Evolutionary conservation across 441 rosid genomes (phyloP), one percentile per base, ranked within the genome.

Genomic region (Hura crepitans): DNA sequence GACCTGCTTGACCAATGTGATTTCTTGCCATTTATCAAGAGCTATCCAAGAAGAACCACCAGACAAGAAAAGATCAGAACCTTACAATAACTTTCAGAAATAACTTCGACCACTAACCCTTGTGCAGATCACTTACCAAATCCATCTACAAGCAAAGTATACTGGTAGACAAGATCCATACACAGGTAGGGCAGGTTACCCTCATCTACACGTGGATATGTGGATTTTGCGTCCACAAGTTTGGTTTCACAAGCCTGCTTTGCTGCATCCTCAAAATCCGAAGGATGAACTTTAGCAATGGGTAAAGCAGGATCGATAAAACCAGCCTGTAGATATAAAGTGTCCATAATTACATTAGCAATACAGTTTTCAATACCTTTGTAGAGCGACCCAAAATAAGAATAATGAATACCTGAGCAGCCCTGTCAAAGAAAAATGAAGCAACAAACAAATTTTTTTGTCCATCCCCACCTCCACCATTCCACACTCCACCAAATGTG

Each of bases 391-490:
- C 9, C 37, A 56, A 49, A 35, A n/a, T 12, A 42, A 15, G 56
- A 53, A 69, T 49, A 47, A 61, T 66, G 51, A 53, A 53, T 84
- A 95, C 98, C 99, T 92, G 91, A 39, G 97, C 97, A 74, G 99
- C 99, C 78, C 97, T 82, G 83, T 95, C 99, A 66, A 82, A 95
- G 89, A 92, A 95, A 77, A 95, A 95, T 0, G 99, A 95, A 50
- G 98, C 98, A 13, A 92, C 95, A 67, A 95, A 90, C 70, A 92
- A 77, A 54, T 89, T 86, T 79, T 87, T 92, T 68, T 90, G 96
- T 65, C 99, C 99, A 83, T 90, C 97, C 63, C 99, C 97, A 14
- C 97, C 97, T 66, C 99, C 99, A 30, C 99, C 99, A 55, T 92
- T 95, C 99, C 99, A 95, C 33, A 95, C 76, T 47, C 99, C 99